A percentile compares a stretch with the other conserved stretches of the same genome.
These are phyloP conservation scores for Talaromyces borbonicus DNA, from an alignment of 495 filamentous ascomycete genomes.

Conservation along the genomic window DNA sequence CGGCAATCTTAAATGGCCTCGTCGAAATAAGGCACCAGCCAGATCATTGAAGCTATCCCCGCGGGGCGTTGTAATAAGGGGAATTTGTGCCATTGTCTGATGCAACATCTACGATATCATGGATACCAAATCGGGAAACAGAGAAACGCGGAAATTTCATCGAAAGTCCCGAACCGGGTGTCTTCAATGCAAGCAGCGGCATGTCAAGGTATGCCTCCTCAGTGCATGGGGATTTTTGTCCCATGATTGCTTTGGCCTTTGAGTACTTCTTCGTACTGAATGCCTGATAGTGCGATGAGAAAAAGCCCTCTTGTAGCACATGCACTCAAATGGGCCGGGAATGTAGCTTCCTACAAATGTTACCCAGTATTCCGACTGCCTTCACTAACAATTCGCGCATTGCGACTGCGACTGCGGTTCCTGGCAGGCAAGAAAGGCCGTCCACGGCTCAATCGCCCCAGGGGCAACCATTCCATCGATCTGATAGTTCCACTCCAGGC, in stretches of 20 bases:
- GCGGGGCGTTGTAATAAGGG: too few relatives aligned
- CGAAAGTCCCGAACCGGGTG: slow-evolving; percentile 32
- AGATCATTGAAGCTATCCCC: too few relatives aligned
- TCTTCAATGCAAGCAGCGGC: slow-evolving; percentile 28
- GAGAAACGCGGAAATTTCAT: slow-evolving; percentile 21
- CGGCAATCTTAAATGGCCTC: too few relatives aligned
- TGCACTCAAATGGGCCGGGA: slow-evolving; percentile 7
- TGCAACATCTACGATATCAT: too few relatives aligned
- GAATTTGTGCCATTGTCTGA: too few relatives aligned
- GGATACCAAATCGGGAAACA: not conserved
- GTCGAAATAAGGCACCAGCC: too few relatives aligned
- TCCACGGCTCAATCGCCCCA: too few relatives aligned
- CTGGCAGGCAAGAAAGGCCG: too few relatives aligned
- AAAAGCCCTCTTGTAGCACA: slow-evolving; percentile 14
- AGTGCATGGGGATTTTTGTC: slow-evolving; percentile 2
- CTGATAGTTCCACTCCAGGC: too few relatives aligned
- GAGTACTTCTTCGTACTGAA: not conserved
- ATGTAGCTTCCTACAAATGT: not conserved
- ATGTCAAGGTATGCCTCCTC: slow-evolving; percentile 22
- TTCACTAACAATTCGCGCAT: not conserved
- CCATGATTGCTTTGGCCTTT: not conserved
- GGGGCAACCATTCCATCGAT: too few relatives aligned
- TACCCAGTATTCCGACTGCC: not conserved
- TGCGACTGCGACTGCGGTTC: not conserved
- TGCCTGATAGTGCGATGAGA: slow-evolving; percentile 17